phyloP scores from a whole-genome alignment of 768 basidiomycete species.

The Naganishia kalamii region DNA sequence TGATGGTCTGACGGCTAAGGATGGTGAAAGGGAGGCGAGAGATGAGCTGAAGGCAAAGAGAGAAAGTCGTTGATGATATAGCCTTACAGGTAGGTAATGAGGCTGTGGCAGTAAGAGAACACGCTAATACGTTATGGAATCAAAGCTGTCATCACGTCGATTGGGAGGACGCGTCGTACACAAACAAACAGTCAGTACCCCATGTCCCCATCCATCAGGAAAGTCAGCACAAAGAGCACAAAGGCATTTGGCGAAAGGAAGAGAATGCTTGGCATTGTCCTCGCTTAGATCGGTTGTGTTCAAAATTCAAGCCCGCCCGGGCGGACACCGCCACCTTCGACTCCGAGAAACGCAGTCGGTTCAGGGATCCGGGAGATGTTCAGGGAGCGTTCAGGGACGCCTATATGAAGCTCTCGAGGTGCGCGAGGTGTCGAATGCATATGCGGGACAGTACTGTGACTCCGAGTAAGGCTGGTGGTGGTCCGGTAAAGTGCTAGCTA shows the following conservation, averaged over 20 bases:
- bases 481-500: no score
- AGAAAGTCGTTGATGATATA: constrained; percentile 11
- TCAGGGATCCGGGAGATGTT: no score
- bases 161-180: no score
- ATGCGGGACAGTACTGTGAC: no score
- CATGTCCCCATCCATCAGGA: neutral
- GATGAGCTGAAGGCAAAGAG: neutral
- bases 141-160: neutral
- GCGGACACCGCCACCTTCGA: neutral
- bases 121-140: neutral
- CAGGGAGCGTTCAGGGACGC: no score
- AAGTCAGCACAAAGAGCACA: neutral
- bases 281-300: constrained; percentile 8
- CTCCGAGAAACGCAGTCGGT: no score
- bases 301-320: no score
- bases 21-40: neutral
- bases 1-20: neutral
- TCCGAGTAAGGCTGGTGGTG: no score
- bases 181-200: no score
- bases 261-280: neutral
- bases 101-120: constrained; percentile 9
- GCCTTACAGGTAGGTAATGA: neutral
- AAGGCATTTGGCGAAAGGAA: constrained; percentile 4
- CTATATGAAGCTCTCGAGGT: no score
- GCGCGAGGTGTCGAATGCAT: no score